phyloP scores from a whole-genome alignment of 2,329 filamentous ascomycete genomes.

The Monilinia fructicola region DNA sequence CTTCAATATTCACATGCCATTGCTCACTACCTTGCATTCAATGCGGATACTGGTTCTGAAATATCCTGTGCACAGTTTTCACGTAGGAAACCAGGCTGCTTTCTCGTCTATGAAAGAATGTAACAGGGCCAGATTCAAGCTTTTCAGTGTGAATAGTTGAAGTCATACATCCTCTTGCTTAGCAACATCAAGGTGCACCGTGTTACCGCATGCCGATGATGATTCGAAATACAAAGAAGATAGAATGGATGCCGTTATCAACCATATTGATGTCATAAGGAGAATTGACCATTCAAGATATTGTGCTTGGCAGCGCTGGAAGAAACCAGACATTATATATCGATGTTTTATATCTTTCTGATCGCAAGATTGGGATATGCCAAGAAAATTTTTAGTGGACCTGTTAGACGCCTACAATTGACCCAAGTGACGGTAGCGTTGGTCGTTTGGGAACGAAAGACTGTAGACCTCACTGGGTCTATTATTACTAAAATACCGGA shows the following conservation, averaged over 20 bases:
- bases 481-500: neutral
- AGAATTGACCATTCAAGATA: no score
- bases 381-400: no score
- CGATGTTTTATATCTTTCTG: no score
- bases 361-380: no score
- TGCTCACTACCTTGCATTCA: neutral
- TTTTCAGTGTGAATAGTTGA: neutral
- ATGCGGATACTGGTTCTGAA: neutral
- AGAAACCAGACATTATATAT: neutral
- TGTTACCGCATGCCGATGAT: neutral
- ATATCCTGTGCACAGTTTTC: no score
- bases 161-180: neutral
- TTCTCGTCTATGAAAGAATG: neutral
- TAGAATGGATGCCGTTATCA: neutral
- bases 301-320: no score
- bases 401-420: neutral
- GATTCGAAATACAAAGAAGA: no score
- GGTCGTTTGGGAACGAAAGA: neutral
- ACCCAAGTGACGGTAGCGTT: neutral
- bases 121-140: neutral
- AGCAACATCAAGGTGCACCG: no score
- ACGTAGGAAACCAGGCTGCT: neutral
- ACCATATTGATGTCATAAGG: neutral
- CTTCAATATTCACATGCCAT: neutral
- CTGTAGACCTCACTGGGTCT: neutral